Base-by-base conservation (phyloP, 177 flowering plant species). In the Vitis hybrid region DNA sequence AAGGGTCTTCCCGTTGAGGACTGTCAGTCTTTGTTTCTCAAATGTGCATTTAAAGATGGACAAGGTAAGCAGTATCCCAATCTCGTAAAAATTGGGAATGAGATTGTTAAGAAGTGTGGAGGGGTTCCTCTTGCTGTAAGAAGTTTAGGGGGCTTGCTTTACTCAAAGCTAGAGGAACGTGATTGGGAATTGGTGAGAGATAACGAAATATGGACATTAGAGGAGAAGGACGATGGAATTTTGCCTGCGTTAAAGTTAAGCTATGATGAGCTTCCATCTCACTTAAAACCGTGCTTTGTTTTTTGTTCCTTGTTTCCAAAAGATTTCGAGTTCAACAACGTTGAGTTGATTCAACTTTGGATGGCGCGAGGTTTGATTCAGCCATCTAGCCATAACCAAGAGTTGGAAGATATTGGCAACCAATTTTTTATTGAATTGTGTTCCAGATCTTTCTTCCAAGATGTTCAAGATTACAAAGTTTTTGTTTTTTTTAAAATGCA, bases 121-220 rank as follows among this genome's bases (percentile, higher is more conserved):
- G 70, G 70, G 7, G 66, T 72, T 18, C 75, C 75, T 51, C 48
- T 72, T 32, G 70, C 70, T 6, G 49, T 72, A 48, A 66, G 60
- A n/a, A 14, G 64, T 23, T 18, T 74, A 45, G 72, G 76, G 52
- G 30, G 69, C 19, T 6, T 68, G 1, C 58, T 74, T 0, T 57
- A 21, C 4, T 23, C 11, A 2, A 55, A 64, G 40, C 11, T 8
- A 0, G 30, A 56, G 19, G 71, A 74, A 32, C 32, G 19, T 7
- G 68, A 68, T 12, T 74, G 72, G 77, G 5, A 13, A 3, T 58
- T 0, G 8, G 12, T 74, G 3, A 50, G 60, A 55, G 77, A 74
- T 15, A 62, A 59, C 13, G 72, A 69, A 2, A 63, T 69, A 18
- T 64, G 67, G 67, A 19, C 56, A 17, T 15, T 69, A 6, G 21